Evolutionary conservation across 352 stramenopile species (phyloP).

Genomic region (Blastocystis sp.): DNA sequence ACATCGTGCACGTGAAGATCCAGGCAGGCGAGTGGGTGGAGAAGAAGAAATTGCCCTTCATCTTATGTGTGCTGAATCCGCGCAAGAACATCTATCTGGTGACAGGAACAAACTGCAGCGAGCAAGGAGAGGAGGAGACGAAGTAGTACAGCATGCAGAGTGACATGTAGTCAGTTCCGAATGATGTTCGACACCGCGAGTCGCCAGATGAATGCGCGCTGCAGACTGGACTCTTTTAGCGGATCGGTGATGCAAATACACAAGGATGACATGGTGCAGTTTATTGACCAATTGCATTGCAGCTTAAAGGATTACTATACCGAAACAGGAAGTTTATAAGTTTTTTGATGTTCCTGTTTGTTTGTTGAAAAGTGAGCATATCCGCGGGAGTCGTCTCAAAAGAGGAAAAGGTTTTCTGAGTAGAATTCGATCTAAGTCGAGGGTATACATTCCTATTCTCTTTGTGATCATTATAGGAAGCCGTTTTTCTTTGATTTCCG

Average conservation of each 20-base stretch:
- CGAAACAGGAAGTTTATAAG: background rate
- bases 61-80: conserved; percentile 46
- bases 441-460: background rate
- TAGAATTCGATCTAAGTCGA: background rate
- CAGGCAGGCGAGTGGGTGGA: conserved; percentile 9
- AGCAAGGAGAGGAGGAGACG: conserved; percentile 38
- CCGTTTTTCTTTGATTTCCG: background rate
- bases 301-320: conserved; percentile 26
- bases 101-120: background rate
- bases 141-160: background rate
- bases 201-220: conserved; percentile 18
- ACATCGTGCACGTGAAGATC: conserved; percentile 43
- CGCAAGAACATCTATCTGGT: conserved; percentile 4
- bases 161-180: conserved; percentile 21
- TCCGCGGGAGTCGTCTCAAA: background rate
- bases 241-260: conserved; percentile 54
- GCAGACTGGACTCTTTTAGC: conserved; percentile 54
- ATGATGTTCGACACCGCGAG: conserved; percentile 20
- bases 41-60: background rate
- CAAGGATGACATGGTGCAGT: conserved; percentile 47
- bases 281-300: conserved; percentile 49
- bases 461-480: background rate
- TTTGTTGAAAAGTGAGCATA: background rate
- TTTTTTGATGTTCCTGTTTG: background rate
- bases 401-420: background rate